These are phyloP conservation scores for Chytriomyces sp. DNA, from an alignment of 192 early-diverging fungal species.

Conservation along the genomic window DNA sequence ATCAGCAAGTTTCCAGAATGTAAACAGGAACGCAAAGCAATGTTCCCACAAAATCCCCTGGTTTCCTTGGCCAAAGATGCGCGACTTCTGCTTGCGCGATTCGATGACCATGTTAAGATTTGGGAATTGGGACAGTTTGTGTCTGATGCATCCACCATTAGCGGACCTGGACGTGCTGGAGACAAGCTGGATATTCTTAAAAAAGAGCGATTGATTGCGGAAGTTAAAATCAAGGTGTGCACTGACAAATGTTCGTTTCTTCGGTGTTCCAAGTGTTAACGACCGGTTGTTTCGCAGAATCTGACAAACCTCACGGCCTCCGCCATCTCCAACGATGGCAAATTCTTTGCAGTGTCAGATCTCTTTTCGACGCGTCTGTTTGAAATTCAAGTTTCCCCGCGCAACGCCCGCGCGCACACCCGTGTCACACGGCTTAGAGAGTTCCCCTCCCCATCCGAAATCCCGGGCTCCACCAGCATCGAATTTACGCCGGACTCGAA, in stretches of 20 bases:
- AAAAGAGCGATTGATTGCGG: slow-evolving; percentile 72
- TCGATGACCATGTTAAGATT: slow-evolving; percentile 72
- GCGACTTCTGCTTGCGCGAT: slow-evolving; percentile 64
- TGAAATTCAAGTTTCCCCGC: slow-evolving; percentile 11
- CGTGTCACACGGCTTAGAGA: slow-evolving; percentile 8
- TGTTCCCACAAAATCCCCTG: slow-evolving; percentile 65
- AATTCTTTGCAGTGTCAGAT: slow-evolving; percentile 84
- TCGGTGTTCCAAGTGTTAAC: not conserved
- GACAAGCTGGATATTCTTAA: slow-evolving; percentile 36
- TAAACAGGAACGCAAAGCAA: slow-evolving; percentile 53
- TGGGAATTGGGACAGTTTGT: slow-evolving; percentile 79
- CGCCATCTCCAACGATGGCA: slow-evolving; percentile 80
- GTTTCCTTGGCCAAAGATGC: slow-evolving; percentile 42
- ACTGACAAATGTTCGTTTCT: not conserved
- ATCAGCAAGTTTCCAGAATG: slow-evolving; percentile 44
- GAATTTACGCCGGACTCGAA: slow-evolving; percentile 80
- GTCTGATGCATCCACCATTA: slow-evolving; percentile 10
- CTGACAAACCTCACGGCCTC: slow-evolving; percentile 71
- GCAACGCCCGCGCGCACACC: not conserved
- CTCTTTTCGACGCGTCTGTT: slow-evolving; percentile 60
- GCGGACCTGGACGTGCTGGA: slow-evolving; percentile 50
- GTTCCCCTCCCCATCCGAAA: slow-evolving; percentile 24
- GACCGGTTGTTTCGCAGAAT: slow-evolving; percentile 40
- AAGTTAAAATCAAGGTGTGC: slow-evolving; percentile 73
- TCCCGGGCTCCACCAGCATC: slow-evolving; percentile 71